These are phyloP conservation scores for Arachnomyces sp. DNA, from an alignment of 2,329 filamentous ascomycete species.

Conservation along the genomic window DNA sequence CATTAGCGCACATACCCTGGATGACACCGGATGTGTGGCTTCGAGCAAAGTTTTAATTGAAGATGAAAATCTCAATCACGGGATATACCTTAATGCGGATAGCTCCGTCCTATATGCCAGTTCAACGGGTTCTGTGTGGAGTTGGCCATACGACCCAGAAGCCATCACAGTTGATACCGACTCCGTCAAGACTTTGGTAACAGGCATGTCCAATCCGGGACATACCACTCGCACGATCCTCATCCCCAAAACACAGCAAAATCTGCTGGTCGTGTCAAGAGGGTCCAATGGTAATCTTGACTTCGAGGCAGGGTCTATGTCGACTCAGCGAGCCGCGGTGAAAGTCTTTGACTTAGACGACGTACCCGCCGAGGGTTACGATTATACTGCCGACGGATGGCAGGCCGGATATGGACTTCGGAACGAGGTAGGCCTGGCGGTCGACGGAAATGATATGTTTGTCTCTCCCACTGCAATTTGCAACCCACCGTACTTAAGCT, in stretches of 20 bases:
- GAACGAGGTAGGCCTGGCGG: constrained; percentile 65
- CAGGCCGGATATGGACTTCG: constrained; percentile 60
- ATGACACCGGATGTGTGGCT: constrained; percentile 21
- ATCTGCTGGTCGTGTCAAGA: constrained; percentile 57
- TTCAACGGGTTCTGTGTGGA: constrained; percentile 50
- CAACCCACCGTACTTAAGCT: neutral
- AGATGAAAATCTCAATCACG: constrained; percentile 38
- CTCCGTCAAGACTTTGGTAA: constrained; percentile 50
- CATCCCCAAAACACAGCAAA: constrained; percentile 48
- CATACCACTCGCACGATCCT: constrained; percentile 63
- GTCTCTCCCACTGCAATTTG: neutral
- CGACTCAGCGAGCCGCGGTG: constrained; percentile 58
- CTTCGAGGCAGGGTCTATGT: constrained; percentile 40
- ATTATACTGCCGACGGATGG: constrained; percentile 45
- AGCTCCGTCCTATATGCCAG: constrained; percentile 50
- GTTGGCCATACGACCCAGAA: constrained; percentile 58
- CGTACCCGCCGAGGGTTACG: constrained; percentile 30
- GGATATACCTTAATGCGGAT: constrained; percentile 43
- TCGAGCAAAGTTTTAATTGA: constrained; percentile 5
- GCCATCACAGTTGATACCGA: constrained; percentile 26
- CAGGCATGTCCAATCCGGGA: constrained; percentile 54
- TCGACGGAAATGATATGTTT: constrained; percentile 35
- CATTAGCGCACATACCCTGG: constrained; percentile 32
- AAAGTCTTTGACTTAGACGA: constrained; percentile 52
- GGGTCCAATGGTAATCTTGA: constrained; percentile 61